Evolutionary conservation across 2,329 filamentous ascomycete genomes (phyloP), one percentile per base, ranked within the genome.

Genomic region (Amesomyces nigricolor): DNA sequence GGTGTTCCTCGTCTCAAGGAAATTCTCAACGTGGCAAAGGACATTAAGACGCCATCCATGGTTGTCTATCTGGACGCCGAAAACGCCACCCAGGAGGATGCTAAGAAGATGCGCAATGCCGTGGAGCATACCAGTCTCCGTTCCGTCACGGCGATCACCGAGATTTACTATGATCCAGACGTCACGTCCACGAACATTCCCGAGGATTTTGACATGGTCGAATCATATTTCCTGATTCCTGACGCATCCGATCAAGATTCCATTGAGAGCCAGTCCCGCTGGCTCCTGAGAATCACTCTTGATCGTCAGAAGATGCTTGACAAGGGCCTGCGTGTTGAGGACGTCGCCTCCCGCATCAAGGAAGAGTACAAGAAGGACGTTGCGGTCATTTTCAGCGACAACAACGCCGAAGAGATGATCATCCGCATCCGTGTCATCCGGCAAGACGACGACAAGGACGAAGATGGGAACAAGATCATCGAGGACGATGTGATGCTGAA

Each of bases 1-100:
- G 94, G 94, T 90, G 94, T 99, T 43, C 94, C 94, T 43, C 92
- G 94, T 85, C 83, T 99, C 48, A 99, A 99, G 81, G 94, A 99
- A 76, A 99, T 99, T 83, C 80, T 99, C 56, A 99, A 99, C 71
- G 85, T 99, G 57, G 94, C 95, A 0, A 91, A 88, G 64, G 95
- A 97, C 73, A 96, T 99, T 78, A 99, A 97, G 79, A 99, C 94
- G 0, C 94, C 94, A 2, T 91, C 90, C 50, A 97, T 99, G 92
- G 86, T 88, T 58, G 90, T 99, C 37, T 95, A 91, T 68, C 82
- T 96, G 64, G 78, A 86, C 50, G 78, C 80, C 26, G 71, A 78
- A 9, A 76, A 81, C 58, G 81, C 79, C 39, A 83, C 82, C 56
- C 89, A 95, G 69, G 88, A 95, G 51, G 79, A 84, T 54, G 91